phyloP scores from a whole-genome alignment of 2,329 filamentous ascomycete species.

The Claviceps arundinis region DNA sequence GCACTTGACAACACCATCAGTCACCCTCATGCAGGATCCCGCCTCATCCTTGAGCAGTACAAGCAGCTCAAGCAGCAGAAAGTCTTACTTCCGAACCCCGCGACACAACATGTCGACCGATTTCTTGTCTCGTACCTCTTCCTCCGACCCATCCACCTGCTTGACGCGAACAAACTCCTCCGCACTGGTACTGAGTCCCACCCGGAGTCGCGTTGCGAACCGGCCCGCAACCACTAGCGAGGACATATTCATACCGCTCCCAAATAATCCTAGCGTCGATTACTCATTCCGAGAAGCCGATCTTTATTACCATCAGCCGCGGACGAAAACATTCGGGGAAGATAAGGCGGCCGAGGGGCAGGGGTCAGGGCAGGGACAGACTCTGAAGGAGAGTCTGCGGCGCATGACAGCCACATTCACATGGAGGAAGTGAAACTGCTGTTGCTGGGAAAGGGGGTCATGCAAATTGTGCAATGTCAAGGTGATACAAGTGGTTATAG shows the following conservation, averaged over 20 bases:
- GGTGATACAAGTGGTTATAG: background rate
- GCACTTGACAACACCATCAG: background rate
- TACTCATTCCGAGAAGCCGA: slow-evolving; percentile 25
- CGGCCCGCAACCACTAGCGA: no score
- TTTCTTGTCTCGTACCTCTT: background rate
- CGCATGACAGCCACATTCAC: background rate
- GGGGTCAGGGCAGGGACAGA: background rate
- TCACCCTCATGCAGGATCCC: no score
- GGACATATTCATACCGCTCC: slow-evolving; percentile 1
- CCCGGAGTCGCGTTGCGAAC: background rate
- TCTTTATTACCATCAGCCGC: slow-evolving; percentile 15
- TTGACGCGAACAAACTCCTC: background rate
- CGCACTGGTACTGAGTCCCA: background rate
- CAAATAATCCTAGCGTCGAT: slow-evolving; percentile 14
- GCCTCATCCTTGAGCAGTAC: background rate
- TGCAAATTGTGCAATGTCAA: background rate
- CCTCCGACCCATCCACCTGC: background rate
- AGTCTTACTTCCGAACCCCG: background rate
- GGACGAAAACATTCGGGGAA: background rate
- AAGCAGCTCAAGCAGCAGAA: background rate
- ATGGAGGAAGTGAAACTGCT: background rate
- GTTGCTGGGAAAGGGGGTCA: background rate
- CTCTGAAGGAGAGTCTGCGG: background rate
- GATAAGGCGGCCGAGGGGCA: background rate
- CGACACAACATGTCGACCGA: background rate